Base-by-base conservation (phyloP, 768 basidiomycete species). In the Chalciporus sphaerocephalus region DNA sequence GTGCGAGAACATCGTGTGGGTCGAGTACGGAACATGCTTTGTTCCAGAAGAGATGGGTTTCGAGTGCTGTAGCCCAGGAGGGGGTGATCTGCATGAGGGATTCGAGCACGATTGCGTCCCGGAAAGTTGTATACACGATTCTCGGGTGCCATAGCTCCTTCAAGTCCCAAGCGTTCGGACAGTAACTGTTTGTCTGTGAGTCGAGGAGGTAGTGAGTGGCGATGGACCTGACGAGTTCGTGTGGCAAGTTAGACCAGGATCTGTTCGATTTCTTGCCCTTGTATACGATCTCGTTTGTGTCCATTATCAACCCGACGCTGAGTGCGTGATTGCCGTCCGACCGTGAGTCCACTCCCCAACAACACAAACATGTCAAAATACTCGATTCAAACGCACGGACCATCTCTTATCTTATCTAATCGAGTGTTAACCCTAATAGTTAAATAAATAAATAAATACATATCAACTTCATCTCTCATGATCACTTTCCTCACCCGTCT, bases 11-110 rank as follows among this genome's bases (percentile, higher is more conserved):
- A 56, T 85, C 83, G 34, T 73, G 66, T 6, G 84, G 83, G 67
- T 88, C 85, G 50, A 87, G 67, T 23, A 78, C 60, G 3, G 74
- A 59, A 45, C 78, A 73, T 1, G 81, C 84, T 48, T 84, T 80
- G 49, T 73, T 72, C 85, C 85, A 88, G 58, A 85, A 87, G 15
- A 74, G 62, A 67, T 87, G 85, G 7, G 72, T 70, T 69, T 85
- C 79, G 46, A 88, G 70, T 42, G 83, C 82, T 27, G 56, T 56
- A 38, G 67, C 65, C 84, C 84, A 87, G 42, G 78, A 57, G 0
- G 78, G 76, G 56, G 80, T 83, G 49, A 85, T 69, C 32, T 65
- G 55, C 83, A 85, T 85, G 42, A 87, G 56, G 50, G 71, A 72
- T 57, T 85, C 83, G 17, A 86, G 59, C 10, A 80, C 75, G 18